phyloP scores from a whole-genome alignment of 345 rosid species.

The Populus tremula region DNA sequence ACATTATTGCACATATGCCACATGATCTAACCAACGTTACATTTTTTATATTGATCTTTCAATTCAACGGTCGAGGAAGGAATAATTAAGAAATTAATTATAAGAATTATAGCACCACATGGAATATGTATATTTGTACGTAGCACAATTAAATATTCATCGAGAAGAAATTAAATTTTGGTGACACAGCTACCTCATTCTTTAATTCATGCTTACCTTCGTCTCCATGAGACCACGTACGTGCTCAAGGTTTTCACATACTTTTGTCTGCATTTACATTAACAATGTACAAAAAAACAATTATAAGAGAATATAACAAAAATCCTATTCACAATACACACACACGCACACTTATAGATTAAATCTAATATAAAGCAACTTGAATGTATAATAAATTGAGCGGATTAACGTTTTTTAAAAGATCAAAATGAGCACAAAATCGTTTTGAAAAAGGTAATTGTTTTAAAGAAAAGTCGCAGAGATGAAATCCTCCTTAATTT shows the following conservation, averaged over 20 bases:
- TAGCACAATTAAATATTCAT: too few relatives aligned
- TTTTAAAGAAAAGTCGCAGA: too few relatives aligned
- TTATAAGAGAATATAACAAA: not conserved
- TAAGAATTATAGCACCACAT: not conserved
- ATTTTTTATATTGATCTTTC: not conserved
- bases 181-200: not conserved
- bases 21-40: not conserved
- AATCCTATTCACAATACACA: too few relatives aligned
- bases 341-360: too few relatives aligned
- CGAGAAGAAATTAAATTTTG: not conserved
- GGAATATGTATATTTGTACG: not conserved
- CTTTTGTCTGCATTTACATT: slow-evolving; percentile 47
- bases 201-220: slow-evolving; percentile 17
- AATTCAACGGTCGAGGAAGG: not conserved
- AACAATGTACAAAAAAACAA: not conserved
- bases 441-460: too few relatives aligned
- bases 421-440: too few relatives aligned
- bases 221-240: slow-evolving; percentile 59
- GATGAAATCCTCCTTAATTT: too few relatives aligned
- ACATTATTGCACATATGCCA: too few relatives aligned
- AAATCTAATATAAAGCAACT: too few relatives aligned
- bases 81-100: too few relatives aligned
- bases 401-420: too few relatives aligned
- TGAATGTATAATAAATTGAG: too few relatives aligned
- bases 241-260: slow-evolving; percentile 50